These are phyloP conservation scores for Linnemannia hyalina DNA, from an alignment of 192 early-diverging fungal species.

Conservation along the genomic window DNA sequence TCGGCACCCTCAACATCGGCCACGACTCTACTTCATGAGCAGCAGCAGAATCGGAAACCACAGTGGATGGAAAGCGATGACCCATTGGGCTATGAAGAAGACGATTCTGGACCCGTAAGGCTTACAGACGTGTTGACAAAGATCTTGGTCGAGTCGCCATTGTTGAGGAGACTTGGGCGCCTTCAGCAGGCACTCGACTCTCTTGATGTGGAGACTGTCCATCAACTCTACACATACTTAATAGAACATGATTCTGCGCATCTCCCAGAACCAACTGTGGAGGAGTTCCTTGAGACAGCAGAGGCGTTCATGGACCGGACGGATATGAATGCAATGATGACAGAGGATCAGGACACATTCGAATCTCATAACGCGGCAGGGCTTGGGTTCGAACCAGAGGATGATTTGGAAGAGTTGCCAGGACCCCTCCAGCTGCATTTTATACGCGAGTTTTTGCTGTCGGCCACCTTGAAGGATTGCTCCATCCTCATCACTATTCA, in stretches of 20 bases:
- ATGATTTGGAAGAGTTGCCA: conserved; percentile 26
- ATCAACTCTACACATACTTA: conserved; percentile 29
- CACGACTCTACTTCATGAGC: not conserved
- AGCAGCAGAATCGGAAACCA: not conserved
- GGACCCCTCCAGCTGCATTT: conserved; percentile 55
- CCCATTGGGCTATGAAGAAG: not conserved
- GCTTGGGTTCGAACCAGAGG: conserved; percentile 52
- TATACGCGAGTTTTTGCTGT: conserved; percentile 75
- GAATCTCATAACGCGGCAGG: conserved; percentile 36
- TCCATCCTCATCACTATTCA: conserved; percentile 75
- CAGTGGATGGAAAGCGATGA: not conserved
- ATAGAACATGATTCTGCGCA: not conserved
- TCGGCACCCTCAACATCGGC: not conserved
- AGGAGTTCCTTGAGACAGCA: conserved; percentile 58
- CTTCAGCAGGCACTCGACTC: conserved; percentile 69
- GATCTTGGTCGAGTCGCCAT: conserved; percentile 59
- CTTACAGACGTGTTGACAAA: conserved; percentile 51
- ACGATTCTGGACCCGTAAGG: not conserved
- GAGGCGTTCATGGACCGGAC: conserved; percentile 53
- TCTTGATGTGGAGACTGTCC: conserved; percentile 69
- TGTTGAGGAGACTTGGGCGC: conserved; percentile 61
- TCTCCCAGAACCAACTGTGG: conserved; percentile 52
- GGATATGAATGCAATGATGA: conserved; percentile 30
- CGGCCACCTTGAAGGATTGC: conserved; percentile 83
- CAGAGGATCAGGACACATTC: conserved; percentile 31